Conservation (phyloP, 2,329 filamentous ascomycete genomes). For the Xylaria sp. region DNA sequence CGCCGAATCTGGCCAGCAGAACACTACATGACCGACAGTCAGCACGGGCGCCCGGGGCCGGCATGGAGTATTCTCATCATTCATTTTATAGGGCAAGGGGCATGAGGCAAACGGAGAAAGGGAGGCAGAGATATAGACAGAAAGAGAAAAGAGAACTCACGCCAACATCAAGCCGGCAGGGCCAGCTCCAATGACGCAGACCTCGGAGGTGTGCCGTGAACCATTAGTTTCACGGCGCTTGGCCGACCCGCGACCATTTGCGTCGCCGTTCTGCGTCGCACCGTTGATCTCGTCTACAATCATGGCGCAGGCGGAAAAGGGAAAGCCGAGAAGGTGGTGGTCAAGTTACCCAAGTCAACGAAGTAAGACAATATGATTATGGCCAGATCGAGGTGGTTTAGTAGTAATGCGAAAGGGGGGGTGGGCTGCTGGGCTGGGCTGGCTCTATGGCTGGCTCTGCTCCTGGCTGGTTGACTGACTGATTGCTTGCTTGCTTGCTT, state of each 20-base stretch:
- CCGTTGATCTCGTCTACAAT: constrained; percentile 27
- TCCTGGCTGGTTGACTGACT: background rate
- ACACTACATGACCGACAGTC: constrained; percentile 41
- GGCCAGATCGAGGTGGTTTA: background rate
- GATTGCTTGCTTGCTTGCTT: too few species aligned
- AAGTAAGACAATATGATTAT: background rate
- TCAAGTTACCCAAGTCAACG: constrained; percentile 7
- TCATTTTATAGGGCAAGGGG: constrained; percentile 7
- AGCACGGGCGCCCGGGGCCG: constrained; percentile 7
- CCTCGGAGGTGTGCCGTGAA: constrained; percentile 33
- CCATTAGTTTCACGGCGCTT: constrained; percentile 25
- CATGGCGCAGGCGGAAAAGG: constrained; percentile 23
- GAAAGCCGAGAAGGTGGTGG: constrained; percentile 12
- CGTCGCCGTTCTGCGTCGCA: constrained; percentile 26
- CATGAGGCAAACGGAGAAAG: constrained; percentile 26
- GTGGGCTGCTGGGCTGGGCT: too few species aligned
- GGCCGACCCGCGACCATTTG: constrained; percentile 24
- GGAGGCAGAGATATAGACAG: constrained; percentile 1
- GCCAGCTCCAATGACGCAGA: constrained; percentile 58
- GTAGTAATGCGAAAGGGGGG: background rate
- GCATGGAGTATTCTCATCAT: too few species aligned
- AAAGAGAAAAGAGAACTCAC: constrained; percentile 23
- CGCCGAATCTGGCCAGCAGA: constrained; percentile 63
- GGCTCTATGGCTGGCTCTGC: background rate
- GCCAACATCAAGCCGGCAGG: constrained; percentile 60